phyloP scores from a whole-genome alignment of 495 filamentous ascomycete species.

The Lophium mytilinum region DNA sequence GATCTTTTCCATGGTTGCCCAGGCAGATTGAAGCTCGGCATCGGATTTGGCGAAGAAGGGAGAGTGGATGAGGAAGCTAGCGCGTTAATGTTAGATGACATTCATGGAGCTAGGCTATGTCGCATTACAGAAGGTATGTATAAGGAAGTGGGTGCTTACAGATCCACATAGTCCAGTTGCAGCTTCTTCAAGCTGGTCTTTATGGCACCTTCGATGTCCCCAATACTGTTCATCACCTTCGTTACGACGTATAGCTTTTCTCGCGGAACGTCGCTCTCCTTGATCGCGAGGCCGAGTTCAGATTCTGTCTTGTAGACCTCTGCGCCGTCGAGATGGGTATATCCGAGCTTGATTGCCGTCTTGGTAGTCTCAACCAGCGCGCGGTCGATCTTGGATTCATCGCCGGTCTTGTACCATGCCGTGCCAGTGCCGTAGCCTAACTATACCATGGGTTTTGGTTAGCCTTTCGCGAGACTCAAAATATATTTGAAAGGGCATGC shows the following conservation, averaged over 20 bases:
- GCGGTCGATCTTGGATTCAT: constrained; percentile 39
- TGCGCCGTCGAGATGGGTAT: constrained; percentile 70
- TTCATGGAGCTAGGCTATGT: not conserved
- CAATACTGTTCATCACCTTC: constrained; percentile 55
- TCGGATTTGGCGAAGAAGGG: constrained; percentile 62
- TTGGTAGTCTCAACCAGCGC: constrained; percentile 53
- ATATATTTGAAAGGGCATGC: not conserved
- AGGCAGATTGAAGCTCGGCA: constrained; percentile 57
- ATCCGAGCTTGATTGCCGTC: constrained; percentile 61
- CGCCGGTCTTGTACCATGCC: constrained; percentile 48
- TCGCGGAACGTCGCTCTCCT: constrained; percentile 55
- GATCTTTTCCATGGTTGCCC: constrained; percentile 71
- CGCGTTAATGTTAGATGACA: not conserved
- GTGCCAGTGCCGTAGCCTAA: constrained; percentile 66
- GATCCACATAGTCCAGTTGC: constrained; percentile 70
- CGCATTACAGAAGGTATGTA: not conserved
- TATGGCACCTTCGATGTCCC: constrained; percentile 58
- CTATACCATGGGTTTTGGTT: constrained; percentile 31
- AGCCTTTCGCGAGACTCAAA: not conserved
- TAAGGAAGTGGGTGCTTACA: constrained; percentile 34
- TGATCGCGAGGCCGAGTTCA: constrained; percentile 68
- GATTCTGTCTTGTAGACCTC: constrained; percentile 76
- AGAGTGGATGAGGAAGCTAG: constrained; percentile 67
- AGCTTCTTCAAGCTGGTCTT: constrained; percentile 65
- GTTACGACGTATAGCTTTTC: constrained; percentile 69